phyloP scores from a whole-genome alignment of 1,284 basidiomycete genomes.

The Pyrrhoderma noxium region DNA sequence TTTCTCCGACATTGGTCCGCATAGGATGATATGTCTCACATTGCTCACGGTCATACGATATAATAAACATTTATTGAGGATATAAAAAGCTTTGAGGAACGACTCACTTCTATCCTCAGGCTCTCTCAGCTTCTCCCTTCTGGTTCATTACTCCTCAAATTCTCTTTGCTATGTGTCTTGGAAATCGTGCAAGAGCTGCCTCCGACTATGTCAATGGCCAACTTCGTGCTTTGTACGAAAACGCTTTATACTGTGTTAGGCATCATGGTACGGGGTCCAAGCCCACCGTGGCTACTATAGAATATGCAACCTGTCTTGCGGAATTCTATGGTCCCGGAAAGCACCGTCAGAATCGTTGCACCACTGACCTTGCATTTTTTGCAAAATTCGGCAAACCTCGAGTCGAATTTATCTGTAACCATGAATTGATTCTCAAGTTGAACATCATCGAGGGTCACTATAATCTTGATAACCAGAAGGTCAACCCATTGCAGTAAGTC shows the following conservation, averaged over 20 bases:
- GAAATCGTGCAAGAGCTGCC: constrained; percentile 17
- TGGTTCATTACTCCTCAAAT: too few species aligned
- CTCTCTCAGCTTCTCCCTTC: too few species aligned
- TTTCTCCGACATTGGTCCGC: too few species aligned
- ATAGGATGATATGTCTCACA: too few species aligned
- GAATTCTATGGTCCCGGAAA: constrained; percentile 18
- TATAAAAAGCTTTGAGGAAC: too few species aligned
- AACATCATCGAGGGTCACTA: constrained; percentile 18
- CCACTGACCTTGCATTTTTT: constrained; percentile 16
- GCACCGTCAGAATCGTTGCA: constrained; percentile 11
- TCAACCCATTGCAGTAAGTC: constrained; percentile 4
- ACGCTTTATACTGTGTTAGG: constrained; percentile 14
- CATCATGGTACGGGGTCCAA: constrained; percentile 13
- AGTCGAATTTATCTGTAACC: constrained; percentile 20
- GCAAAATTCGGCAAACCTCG: constrained; percentile 17
- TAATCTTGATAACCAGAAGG: constrained; percentile 16
- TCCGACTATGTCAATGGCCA: constrained; percentile 20
- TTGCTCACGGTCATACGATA: too few species aligned
- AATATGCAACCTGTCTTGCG: constrained; percentile 15
- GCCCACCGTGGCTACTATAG: constrained; percentile 7
- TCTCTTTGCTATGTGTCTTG: constrained; percentile 10
- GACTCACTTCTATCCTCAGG: too few species aligned
- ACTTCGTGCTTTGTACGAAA: constrained; percentile 18
- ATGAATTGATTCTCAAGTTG: constrained; percentile 18
- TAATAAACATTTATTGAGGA: too few species aligned